Percentiles rank a stretch among this genome's conserved stretches.
These are phyloP conservation scores for Sutorius eximius DNA, from an alignment of 1,284 basidiomycete genomes.

Conservation along the genomic window DNA sequence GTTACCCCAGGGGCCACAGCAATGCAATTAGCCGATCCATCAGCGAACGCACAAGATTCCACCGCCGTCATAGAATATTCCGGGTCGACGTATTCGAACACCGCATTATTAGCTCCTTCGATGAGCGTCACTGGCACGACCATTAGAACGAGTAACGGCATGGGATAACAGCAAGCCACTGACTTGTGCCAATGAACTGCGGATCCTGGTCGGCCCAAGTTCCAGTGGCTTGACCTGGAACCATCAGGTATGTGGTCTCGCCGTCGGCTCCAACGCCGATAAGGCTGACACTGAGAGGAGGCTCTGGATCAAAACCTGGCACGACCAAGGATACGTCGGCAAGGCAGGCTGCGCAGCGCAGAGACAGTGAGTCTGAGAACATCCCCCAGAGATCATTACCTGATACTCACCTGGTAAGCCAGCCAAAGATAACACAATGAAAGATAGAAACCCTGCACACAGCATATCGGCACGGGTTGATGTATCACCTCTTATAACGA, in stretches of 20 bases:
- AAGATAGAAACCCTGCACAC: neutral
- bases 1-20: neutral
- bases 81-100: constrained; percentile 10
- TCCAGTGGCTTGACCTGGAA: constrained; percentile 39
- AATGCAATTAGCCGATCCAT: constrained; percentile 4
- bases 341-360: constrained; percentile 6
- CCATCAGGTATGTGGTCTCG: constrained; percentile 43
- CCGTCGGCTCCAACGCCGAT: constrained; percentile 42
- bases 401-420: neutral
- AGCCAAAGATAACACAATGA: neutral
- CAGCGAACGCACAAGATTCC: constrained; percentile 15
- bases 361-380: constrained; percentile 5
- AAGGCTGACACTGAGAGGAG: constrained; percentile 41
- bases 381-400: neutral
- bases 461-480: neutral
- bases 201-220: constrained; percentile 26
- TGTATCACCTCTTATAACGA: neutral
- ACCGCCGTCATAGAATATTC: neutral
- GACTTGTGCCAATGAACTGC: constrained; percentile 42
- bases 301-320: constrained; percentile 47
- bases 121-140: constrained; percentile 7
- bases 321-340: constrained; percentile 42
- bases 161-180: constrained; percentile 1
- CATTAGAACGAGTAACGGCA: neutral
- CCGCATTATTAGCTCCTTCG: constrained; percentile 3